Evolutionary conservation across 768 basidiomycete species (phyloP), one percentile per base, ranked within the genome.

Genomic region (Termitomyces sp.): DNA sequence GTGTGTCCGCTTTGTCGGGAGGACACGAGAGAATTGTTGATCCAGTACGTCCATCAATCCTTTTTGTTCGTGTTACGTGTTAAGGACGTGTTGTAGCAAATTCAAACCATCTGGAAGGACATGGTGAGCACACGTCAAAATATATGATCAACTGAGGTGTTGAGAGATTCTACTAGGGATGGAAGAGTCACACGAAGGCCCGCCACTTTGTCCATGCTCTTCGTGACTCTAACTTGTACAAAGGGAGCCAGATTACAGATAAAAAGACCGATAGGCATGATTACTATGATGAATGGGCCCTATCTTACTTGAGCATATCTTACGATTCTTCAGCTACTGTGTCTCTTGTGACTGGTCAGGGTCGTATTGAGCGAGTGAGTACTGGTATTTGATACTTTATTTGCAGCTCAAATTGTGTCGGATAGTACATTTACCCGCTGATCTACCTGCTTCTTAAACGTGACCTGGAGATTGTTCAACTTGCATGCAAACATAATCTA

Each of bases 361-460:
- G 23, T 23, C 23, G 23, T 23, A 23, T 23, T 23, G 23, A 23
- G 23, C 23, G 23, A 23, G 35, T 56, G 20, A 56, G 58, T 41
- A 13, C 7, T 38, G 23, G 5, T 28, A 14, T 54, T 16, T 16
- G 20, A 48, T 7, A 14, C 4, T 16, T 13, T 23, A 23, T 7
- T 18, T 38, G 16, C 14, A 28, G 26, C 4, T 38, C 10, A 38
- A 28, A 48, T 35, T 30, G 36, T 30, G 4, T 20, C 3, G 18
- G 40, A 14, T 13, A 61, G 60, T 53, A 57, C 13, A 54, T 57
- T 10, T 61, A 48, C 23, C 60, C 60, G 4, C 36, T 61, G 3
- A 36, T 57, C 3, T 61, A 56, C 28, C 26, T 61, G 14, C n/a
- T 61, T 2, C 46, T 56, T 2, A 41, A 49, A n/a, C 56, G 26